These are phyloP conservation scores for Diddensiella transvaalensis DNA, from an alignment of 805 yeast genomes.

Conservation along the genomic window DNA sequence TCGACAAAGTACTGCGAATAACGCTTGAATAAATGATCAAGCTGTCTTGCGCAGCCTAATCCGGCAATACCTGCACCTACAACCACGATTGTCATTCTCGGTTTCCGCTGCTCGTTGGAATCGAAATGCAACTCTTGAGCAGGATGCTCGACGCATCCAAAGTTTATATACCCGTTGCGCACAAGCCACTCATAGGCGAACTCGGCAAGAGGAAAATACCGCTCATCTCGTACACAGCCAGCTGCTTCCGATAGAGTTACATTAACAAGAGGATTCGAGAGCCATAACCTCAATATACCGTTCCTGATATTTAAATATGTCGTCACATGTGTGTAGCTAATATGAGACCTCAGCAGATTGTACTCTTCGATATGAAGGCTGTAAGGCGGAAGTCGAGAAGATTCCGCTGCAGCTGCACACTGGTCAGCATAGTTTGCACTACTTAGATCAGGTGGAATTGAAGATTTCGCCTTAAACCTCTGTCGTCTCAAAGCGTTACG, in stretches of 20 bases:
- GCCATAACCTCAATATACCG: conserved; percentile 41
- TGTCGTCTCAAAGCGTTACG: conserved; percentile 13
- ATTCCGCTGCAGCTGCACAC: conserved; percentile 39
- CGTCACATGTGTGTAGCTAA: conserved; percentile 38
- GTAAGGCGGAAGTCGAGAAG: conserved; percentile 39
- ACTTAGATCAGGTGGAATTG: conserved; percentile 38
- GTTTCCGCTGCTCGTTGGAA: conserved; percentile 29
- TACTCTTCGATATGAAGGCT: conserved; percentile 36
- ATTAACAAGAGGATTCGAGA: conserved; percentile 39
- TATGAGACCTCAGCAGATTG: conserved; percentile 31
- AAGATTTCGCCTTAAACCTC: conserved; percentile 36
- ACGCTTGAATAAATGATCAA: conserved; percentile 55
- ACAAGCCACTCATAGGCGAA: conserved; percentile 42
- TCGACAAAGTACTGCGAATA: conserved; percentile 35
- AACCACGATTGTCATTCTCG: conserved; percentile 53
- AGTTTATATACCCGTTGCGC: conserved; percentile 41
- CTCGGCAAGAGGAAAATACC: conserved; percentile 39
- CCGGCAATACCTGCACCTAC: conserved; percentile 99
- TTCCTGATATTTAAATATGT: conserved; percentile 41
- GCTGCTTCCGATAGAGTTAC: conserved; percentile 42
- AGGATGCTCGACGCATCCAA: conserved; percentile 37
- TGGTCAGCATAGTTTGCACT: conserved; percentile 36
- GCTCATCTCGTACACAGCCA: conserved; percentile 39
- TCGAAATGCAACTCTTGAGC: conserved; percentile 16
- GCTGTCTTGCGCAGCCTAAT: conserved; percentile 91